Evolutionary conservation across 495 filamentous ascomycete species (phyloP).

Genomic region (Penicillium steckii): DNA sequence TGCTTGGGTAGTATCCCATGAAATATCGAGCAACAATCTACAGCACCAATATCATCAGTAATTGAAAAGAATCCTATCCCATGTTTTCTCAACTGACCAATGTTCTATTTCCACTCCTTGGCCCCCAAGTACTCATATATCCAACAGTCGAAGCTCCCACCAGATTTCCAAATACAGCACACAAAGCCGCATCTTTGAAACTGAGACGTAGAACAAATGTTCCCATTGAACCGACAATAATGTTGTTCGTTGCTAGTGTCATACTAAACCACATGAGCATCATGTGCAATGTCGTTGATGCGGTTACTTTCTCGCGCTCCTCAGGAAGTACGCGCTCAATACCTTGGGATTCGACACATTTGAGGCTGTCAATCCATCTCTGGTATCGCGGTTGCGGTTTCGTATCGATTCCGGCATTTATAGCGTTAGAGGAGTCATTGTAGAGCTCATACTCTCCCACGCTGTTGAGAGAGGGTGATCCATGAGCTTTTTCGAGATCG

Average conservation of each 20-base stretch:
- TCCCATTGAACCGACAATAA: slow-evolving; percentile 67
- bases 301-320: slow-evolving; percentile 41
- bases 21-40: slow-evolving; percentile 68
- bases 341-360: slow-evolving; percentile 63
- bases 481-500: slow-evolving; percentile 24
- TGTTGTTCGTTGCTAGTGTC: slow-evolving; percentile 70
- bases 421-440: slow-evolving; percentile 15
- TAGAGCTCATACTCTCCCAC: slow-evolving; percentile 19
- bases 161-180: slow-evolving; percentile 61
- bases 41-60: background rate
- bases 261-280: slow-evolving; percentile 71
- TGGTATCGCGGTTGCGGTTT: slow-evolving; percentile 23
- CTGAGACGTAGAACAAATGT: slow-evolving; percentile 62
- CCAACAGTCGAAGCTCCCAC: slow-evolving; percentile 59
- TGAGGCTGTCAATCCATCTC: slow-evolving; percentile 37
- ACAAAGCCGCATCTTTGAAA: slow-evolving; percentile 65
- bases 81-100: slow-evolving; percentile 46
- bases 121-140: slow-evolving; percentile 75
- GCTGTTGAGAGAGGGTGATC: slow-evolving; percentile 16
- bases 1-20: slow-evolving; percentile 78
- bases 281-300: slow-evolving; percentile 54
- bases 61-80: too few relatives aligned
- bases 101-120: slow-evolving; percentile 67
- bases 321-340: slow-evolving; percentile 63
- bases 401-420: slow-evolving; percentile 5